Base-by-base conservation (phyloP, 2,329 filamentous ascomycete species). In the Ilyonectria mors-panacis region DNA sequence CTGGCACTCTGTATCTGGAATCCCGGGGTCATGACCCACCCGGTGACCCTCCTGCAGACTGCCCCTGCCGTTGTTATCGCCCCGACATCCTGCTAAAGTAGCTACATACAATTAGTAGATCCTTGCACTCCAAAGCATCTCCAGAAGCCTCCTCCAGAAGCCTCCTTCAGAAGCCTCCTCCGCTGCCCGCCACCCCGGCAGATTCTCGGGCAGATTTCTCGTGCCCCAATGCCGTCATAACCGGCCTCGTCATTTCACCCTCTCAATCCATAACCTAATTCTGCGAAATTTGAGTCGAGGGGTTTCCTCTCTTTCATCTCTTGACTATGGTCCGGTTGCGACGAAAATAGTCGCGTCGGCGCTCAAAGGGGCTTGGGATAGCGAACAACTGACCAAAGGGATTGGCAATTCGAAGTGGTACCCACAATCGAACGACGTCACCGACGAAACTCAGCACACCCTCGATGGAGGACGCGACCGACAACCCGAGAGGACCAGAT, bases 181-280 rank as follows among this genome's bases (percentile, higher is more conserved):
- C n/a, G 44, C 45, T n/a, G 17, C 8, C 6, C 19, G 21, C 68
- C 61, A 63, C 53, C 42, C 53, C 69, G 73, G 67, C 60, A 67
- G 67, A 66, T 55, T 53, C 39, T 68, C 66, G 74, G 71, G 54
- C 59, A 45, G 42, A 68, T 63, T 26, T 45, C 44, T 60, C 51
- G 53, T 19, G 17, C 15, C n/a, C 33, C 47, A 58, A 67, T 74
- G 74, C 74, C 74, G 74, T 71, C 73, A 75, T 74, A 76, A 37
- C 73, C 74, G 71, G 42, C 45, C 44, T 44, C 50, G 21, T 56
- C 63, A 67, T 64, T 50, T 47, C 57, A 65, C 59, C 19, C n/a
- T 23, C 33, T 17, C 17, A 6, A 15, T 6, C 19, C 35, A 21
- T 17, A 30, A 54, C 42, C 47, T 33, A 44, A 37, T 37, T 44